Conservation (phyloP, 805 yeast species). For the Yarrowia hollandica region DNA sequence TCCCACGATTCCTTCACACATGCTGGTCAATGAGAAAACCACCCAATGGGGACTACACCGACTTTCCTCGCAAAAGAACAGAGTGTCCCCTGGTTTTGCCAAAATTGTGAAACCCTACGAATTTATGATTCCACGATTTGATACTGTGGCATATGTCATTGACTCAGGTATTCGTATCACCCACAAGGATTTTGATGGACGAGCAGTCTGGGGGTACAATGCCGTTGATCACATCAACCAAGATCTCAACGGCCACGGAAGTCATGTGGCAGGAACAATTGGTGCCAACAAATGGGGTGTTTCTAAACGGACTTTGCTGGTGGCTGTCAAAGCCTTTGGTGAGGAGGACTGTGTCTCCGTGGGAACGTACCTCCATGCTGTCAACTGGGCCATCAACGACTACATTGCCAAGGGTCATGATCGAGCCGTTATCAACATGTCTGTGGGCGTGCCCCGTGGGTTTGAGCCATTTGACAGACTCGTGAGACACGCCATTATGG, state of each 20-base stretch:
- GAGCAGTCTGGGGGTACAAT: conserved; percentile 59
- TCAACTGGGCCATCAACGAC: conserved; percentile 50
- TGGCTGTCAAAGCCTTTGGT: conserved; percentile 58
- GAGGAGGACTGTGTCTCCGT: conserved; percentile 55
- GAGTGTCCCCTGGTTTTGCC: conserved; percentile 40
- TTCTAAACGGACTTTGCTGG: conserved; percentile 52
- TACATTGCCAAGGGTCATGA: conserved; percentile 33
- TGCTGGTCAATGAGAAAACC: conserved; percentile 50
- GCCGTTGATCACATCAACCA: conserved; percentile 44
- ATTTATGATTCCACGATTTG: conserved; percentile 49
- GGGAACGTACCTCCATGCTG: conserved; percentile 56
- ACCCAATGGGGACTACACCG: conserved; percentile 81
- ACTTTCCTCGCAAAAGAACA: conserved; percentile 70
- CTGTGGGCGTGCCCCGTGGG: conserved; percentile 45
- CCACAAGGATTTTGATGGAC: conserved; percentile 56
- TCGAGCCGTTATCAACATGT: conserved; percentile 20
- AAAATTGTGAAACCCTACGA: conserved; percentile 61
- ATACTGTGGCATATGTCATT: conserved; percentile 50
- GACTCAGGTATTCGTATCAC: conserved; percentile 56
- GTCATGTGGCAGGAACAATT: conserved; percentile 63
- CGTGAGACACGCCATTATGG: conserved; percentile 12
- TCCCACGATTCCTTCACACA: not conserved
- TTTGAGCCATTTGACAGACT: conserved; percentile 42
- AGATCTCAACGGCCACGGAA: conserved; percentile 60
- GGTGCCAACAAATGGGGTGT: conserved; percentile 55